A percentile compares a stretch with the other conserved stretches of the same genome.
These are phyloP conservation scores for Saccharomycopsis selenospora DNA, from an alignment of 805 yeast genomes.

Conservation along the genomic window DNA sequence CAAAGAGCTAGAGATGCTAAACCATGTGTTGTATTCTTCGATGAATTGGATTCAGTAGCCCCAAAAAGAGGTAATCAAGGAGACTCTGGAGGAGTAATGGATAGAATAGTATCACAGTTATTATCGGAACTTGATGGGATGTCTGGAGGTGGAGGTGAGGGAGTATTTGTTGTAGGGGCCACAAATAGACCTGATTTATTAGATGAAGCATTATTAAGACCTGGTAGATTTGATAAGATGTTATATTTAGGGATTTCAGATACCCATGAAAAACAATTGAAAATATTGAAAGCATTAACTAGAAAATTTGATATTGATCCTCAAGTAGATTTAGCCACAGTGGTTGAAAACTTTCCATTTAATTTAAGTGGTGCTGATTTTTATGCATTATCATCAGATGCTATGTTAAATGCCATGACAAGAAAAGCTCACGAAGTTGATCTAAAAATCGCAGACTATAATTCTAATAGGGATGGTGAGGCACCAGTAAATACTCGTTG, in stretches of 20 bases:
- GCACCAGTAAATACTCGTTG: slow-evolving; percentile 59
- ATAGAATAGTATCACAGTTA: slow-evolving; percentile 90
- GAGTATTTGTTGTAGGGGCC: slow-evolving; percentile 98
- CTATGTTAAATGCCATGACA: slow-evolving; percentile 95
- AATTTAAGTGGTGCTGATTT: slow-evolving; percentile 98
- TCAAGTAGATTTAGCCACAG: slow-evolving; percentile 46
- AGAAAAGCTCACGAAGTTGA: slow-evolving; percentile 77
- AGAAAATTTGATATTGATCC: slow-evolving; percentile 63
- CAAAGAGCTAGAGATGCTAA: slow-evolving; percentile 93
- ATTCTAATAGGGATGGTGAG: slow-evolving; percentile 31
- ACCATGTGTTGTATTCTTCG: slow-evolving; percentile 96
- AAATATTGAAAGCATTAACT: slow-evolving; percentile 81
- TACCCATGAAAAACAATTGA: slow-evolving; percentile 80
- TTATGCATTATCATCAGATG: slow-evolving; percentile 91
- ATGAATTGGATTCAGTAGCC: slow-evolving; percentile 96
- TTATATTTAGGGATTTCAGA: slow-evolving; percentile 89
- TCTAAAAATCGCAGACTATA: slow-evolving; percentile 46
- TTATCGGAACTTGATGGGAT: slow-evolving; percentile 95
- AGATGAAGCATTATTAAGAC: slow-evolving; percentile 89
- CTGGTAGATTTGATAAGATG: slow-evolving; percentile 94
- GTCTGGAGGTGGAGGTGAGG: slow-evolving; percentile 72
- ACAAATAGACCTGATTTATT: slow-evolving; percentile 93
- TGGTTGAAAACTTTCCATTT: slow-evolving; percentile 72
- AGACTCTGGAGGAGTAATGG: slow-evolving; percentile 99
- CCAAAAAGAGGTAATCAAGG: slow-evolving; percentile 98